phyloP scores from a whole-genome alignment of 441 rosid genomes.

The Croton laevigatus region DNA sequence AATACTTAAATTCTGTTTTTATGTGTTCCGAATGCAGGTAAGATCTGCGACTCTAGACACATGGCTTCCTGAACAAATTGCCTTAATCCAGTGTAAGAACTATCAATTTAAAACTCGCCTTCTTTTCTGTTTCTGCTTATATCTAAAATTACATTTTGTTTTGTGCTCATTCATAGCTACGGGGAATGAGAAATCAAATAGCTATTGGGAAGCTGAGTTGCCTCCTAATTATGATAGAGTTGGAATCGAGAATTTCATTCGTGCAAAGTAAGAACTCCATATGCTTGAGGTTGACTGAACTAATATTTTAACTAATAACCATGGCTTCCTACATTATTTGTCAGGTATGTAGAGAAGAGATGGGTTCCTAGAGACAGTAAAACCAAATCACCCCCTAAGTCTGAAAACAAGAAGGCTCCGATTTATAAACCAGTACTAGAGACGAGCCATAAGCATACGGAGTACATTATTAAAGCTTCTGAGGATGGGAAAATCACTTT shows the following conservation, averaged over 20 bases:
- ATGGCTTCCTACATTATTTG: slow-evolving; percentile 8
- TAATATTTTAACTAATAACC: slow-evolving; percentile 18
- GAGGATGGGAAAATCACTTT: slow-evolving; percentile 11
- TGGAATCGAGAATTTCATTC: slow-evolving; percentile 93
- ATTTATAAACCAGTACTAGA: slow-evolving; percentile 22
- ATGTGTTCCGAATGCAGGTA: slow-evolving; percentile 48
- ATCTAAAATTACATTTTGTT: slow-evolving; percentile 8
- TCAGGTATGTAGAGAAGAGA: slow-evolving; percentile 57
- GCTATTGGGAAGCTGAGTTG: slow-evolving; percentile 98
- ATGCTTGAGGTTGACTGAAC: slow-evolving; percentile 15
- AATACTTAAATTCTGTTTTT: neutral
- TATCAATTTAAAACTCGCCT: slow-evolving; percentile 17
- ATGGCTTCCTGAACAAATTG: slow-evolving; percentile 99
- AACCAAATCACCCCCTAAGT: slow-evolving; percentile 31
- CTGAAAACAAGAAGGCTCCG: slow-evolving; percentile 29
- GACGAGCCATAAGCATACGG: slow-evolving; percentile 19
- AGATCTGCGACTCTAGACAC: slow-evolving; percentile 97
- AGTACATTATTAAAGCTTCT: slow-evolving; percentile 17
- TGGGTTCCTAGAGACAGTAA: slow-evolving; percentile 52
- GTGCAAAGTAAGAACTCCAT: slow-evolving; percentile 65
- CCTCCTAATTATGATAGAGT: slow-evolving; percentile 91
- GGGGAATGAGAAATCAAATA: slow-evolving; percentile 94
- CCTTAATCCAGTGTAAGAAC: slow-evolving; percentile 79
- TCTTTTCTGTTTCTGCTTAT: neutral
- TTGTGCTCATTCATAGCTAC: slow-evolving; percentile 48